Conservation (phyloP, 495 filamentous ascomycete species). For the Podospora bellae-mahoneyi region DNA sequence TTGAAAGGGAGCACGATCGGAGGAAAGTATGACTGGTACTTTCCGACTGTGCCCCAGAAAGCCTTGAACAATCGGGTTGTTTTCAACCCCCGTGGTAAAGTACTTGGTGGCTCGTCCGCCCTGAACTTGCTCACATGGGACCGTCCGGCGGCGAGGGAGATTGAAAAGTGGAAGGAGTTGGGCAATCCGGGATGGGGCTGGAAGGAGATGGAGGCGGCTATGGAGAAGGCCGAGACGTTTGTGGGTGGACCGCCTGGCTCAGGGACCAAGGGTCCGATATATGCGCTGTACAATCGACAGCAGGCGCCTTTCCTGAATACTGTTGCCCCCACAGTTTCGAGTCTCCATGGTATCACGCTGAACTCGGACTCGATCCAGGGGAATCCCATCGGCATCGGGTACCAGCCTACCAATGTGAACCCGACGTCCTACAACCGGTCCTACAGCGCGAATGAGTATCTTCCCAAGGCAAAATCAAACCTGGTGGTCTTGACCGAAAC, state of each 20-base stretch:
- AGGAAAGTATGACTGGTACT: conserved; percentile 54
- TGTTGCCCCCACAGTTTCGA: conserved; percentile 32
- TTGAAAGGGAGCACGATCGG: conserved; percentile 42
- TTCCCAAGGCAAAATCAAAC: conserved; percentile 24
- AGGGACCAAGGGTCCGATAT: conserved; percentile 31
- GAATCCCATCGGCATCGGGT: conserved; percentile 37
- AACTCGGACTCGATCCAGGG: conserved; percentile 39
- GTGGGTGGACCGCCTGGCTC: conserved; percentile 14
- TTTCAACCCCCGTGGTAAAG: conserved; percentile 45
- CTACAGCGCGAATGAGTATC: conserved; percentile 34
- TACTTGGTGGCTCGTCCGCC: conserved; percentile 45
- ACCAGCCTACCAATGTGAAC: conserved; percentile 40
- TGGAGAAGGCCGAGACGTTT: conserved; percentile 40
- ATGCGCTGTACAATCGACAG: conserved; percentile 34
- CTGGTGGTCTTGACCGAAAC: conserved; percentile 25
- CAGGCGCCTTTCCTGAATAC: conserved; percentile 27
- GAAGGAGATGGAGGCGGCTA: conserved; percentile 39
- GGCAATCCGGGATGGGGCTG: conserved; percentile 56
- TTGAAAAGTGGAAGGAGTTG: conserved; percentile 56
- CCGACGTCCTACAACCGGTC: conserved; percentile 36
- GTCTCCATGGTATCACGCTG: conserved; percentile 28
- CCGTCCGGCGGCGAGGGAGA: conserved; percentile 51
- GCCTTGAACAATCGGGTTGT: conserved; percentile 34
- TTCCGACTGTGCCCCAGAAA: conserved; percentile 45
- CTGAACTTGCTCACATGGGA: conserved; percentile 51